Evolutionary conservation across 495 filamentous ascomycete species (phyloP), one percentile per base, ranked within the genome.

Genomic region (Glutinoglossum americanum): DNA sequence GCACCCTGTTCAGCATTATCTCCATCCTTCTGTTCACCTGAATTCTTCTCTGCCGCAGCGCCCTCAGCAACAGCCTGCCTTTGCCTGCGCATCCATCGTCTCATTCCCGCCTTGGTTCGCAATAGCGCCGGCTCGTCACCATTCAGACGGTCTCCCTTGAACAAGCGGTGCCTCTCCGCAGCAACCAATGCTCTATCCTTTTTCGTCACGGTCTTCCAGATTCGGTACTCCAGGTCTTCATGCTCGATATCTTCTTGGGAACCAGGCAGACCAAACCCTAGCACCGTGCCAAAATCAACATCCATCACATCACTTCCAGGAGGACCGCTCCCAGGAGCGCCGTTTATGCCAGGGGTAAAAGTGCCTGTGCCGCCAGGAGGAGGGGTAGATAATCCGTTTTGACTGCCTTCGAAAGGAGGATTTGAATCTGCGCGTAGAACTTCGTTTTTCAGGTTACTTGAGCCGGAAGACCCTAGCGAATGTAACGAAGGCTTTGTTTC

Each of bases 191-290:
- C 92, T 49, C 92, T 80, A 60, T 93, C 89, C 66, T 93, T 94
- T 69, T 96, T 96, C 1, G 92, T 99, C 39, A 95, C 86, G 67
- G 94, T 89, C 72, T 97, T 99, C 92, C 92, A 99, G 44, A 89
- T 85, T 65, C 93, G 93, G 71, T 89, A 94, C 62, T 94, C 89
- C 0, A 86, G 79, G 62, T 96, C 89, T 61, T 95, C 83, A 54
- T 80, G 63, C 51, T 84, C 83, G 26, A 71, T 66, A 59, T 80
- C 74, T 55, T 75, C 74, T 21, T 35, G 28, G 25, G 45, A 21
- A 4, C 39, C 57, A 1, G 57, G 7, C 10, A 51, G 19, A 3
- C 57, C 57, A 13, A 47, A 47, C 5, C 47, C 47, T 25, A 49
- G 19, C 13, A 79, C 78, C 8, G 78, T 75, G 7, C 77, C 25